Evolutionary conservation across 2,329 filamentous ascomycete species (phyloP).

Genomic region (Ambrosiella xylebori): DNA sequence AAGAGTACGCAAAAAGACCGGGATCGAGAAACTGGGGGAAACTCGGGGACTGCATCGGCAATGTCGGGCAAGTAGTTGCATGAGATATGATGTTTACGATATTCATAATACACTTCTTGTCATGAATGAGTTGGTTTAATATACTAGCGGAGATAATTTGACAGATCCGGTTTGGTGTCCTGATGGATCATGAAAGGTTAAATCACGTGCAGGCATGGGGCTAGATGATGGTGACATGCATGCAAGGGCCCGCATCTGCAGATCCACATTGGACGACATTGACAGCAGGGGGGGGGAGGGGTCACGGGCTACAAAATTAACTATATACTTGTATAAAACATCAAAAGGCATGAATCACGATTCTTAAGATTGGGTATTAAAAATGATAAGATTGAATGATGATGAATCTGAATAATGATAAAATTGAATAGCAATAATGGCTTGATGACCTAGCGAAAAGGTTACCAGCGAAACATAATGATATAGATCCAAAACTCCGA

Average conservation of each 20-base stretch:
- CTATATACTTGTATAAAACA: too few relatives aligned
- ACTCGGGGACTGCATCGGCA: not conserved
- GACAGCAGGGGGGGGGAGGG: not conserved
- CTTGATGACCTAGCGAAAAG: too few relatives aligned
- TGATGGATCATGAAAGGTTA: not conserved
- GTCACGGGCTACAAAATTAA: too few relatives aligned
- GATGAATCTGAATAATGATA: too few relatives aligned
- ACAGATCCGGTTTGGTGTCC: not conserved
- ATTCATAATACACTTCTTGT: not conserved
- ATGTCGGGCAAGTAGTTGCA: not conserved
- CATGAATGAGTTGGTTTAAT: too few relatives aligned
- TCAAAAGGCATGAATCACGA: too few relatives aligned
- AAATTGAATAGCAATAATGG: too few relatives aligned
- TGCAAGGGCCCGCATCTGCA: not conserved
- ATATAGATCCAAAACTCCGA: too few relatives aligned
- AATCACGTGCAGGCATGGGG: not conserved
- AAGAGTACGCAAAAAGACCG: slow-evolving; percentile 19
- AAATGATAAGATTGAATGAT: too few relatives aligned
- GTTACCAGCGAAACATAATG: too few relatives aligned
- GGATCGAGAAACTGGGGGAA: not conserved
- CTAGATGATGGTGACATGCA: not conserved
- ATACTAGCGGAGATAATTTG: not conserved
- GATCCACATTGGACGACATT: not conserved
- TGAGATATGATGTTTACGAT: not conserved
- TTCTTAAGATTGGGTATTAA: too few relatives aligned